Evolutionary conservation across 352 stramenopile genomes (phyloP).

Genomic region (Achlya hypogyna): DNA sequence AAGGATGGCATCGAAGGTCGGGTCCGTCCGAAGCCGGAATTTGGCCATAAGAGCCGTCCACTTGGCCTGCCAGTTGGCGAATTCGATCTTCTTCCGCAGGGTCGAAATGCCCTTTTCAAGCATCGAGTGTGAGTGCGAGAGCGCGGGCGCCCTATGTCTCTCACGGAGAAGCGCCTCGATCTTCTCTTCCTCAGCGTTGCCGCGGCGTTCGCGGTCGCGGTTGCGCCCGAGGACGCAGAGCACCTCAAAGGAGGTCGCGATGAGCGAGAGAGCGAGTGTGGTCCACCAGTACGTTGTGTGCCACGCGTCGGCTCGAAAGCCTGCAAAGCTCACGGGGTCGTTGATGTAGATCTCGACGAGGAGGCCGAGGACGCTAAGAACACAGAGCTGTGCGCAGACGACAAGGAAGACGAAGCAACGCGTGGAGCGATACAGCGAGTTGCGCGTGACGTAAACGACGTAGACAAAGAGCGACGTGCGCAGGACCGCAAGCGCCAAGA

Average conservation of each 20-base stretch:
- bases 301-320: conserved; percentile 39
- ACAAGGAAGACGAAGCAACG: conserved; percentile 74
- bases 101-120: neutral
- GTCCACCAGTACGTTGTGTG: conserved; percentile 43
- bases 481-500: conserved; percentile 39
- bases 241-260: conserved; percentile 50
- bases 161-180: conserved; percentile 1
- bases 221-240: conserved; percentile 75
- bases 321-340: conserved; percentile 31
- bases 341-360: conserved; percentile 58
- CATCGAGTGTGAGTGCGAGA: conserved; percentile 17
- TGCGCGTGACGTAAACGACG: conserved; percentile 60
- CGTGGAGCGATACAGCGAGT: conserved; percentile 40
- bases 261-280: conserved; percentile 36
- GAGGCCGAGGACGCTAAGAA: conserved; percentile 35
- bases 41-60: conserved; percentile 68
- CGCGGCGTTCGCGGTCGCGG: conserved; percentile 46
- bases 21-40: conserved; percentile 42
- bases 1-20: conserved; percentile 75
- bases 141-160: conserved; percentile 8
- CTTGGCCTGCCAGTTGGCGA: conserved; percentile 54
- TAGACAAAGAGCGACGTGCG: conserved; percentile 56
- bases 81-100: conserved; percentile 31
- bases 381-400: conserved; percentile 40
- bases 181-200: conserved; percentile 41